Evolutionary conservation across 2,329 filamentous ascomycete species (phyloP), one percentile per base, ranked within the genome.

Genomic region (Plectosphaerella plurivora): DNA sequence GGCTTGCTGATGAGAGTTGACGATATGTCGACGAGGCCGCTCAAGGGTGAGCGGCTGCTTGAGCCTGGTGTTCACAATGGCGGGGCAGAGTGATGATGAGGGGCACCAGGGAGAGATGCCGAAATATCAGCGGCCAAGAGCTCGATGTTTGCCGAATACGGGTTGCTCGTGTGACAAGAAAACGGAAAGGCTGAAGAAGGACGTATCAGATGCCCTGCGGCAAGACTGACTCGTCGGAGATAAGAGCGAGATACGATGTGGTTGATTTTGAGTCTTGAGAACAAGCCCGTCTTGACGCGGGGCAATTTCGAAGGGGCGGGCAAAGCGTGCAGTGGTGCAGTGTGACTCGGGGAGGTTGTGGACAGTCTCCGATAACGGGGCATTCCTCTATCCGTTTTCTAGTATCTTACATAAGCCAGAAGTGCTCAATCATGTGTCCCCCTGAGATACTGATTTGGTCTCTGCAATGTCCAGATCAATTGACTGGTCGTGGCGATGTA

Each of bases 1-100:
- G 7, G 28, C 28, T 33, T 55, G 60, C 54, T 20, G 37, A 14
- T 37, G 16, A 44, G 16, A 12, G 7, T 44, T 3, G 7, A 20
- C 11, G 16, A 44, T 16, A 44, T 20, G 41, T 44, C 8, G 18
- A 44, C 9, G 28, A 33, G 28, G 28, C 28, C 28, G 28, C 28
- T 33, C 28, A 8, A 33, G 28, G 8, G 28, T 33, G 28, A 44
- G 41, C 41, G 41, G 41, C 41, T 9, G 41, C 8, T 22, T 12
- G 28, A 8, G 28, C 28, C 18, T 44, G 41, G 22, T 44, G 18
- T 44, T 41, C 12, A 7, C 41, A n/a, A 8, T 44, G 10, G 41
- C 41, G 16, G 41, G 16, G 41, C 18, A 16, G 41, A 42, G 18
- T 10, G 16, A n/a, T n/a, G n/a, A n/a, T n/a, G n/a, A n/a, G n/a